Conservation (phyloP, 805 yeast genomes). For the Naumovozyma dairenensis region DNA sequence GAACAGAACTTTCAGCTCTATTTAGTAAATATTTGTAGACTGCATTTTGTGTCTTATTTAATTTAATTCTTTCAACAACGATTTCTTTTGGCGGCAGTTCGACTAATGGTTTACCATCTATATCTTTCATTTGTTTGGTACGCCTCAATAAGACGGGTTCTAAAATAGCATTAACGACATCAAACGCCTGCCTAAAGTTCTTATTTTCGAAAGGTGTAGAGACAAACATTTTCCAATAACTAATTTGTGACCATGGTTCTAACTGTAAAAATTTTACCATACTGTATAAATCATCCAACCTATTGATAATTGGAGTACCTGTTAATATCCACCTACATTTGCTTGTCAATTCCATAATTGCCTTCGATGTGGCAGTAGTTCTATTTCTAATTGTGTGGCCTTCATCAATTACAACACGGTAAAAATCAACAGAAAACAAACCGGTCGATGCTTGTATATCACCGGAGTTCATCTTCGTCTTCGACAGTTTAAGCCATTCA, state of each 20-base stretch:
- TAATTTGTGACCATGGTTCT: constrained; percentile 84
- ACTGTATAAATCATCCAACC: constrained; percentile 78
- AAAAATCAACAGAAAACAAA: constrained; percentile 60
- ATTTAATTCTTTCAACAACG: constrained; percentile 52
- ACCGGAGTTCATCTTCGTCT: constrained; percentile 9
- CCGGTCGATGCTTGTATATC: constrained; percentile 35
- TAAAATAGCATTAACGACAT: constrained; percentile 73
- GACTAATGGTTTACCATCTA: constrained; percentile 64
- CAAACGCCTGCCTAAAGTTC: constrained; percentile 61
- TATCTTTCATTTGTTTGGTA: constrained; percentile 74
- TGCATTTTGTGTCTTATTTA: constrained; percentile 54
- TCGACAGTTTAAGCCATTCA: constrained; percentile 50
- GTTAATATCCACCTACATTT: constrained; percentile 75
- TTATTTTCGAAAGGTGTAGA: constrained; percentile 74
- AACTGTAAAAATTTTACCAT: constrained; percentile 61
- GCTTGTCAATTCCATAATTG: constrained; percentile 58
- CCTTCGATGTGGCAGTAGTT: constrained; percentile 66
- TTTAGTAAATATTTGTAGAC: constrained; percentile 61
- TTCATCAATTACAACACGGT: constrained; percentile 75
- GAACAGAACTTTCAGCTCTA: constrained; percentile 54
- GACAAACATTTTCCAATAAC: constrained; percentile 81
- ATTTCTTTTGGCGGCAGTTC: constrained; percentile 70
- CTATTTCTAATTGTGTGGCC: constrained; percentile 84
- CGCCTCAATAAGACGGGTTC: constrained; percentile 78
- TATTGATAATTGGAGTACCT: constrained; percentile 87